Evolutionary conservation across 2,329 filamentous ascomycete species (phyloP), one percentile per base, ranked within the genome.

Genomic region (Pseudogymnoascus sp.): DNA sequence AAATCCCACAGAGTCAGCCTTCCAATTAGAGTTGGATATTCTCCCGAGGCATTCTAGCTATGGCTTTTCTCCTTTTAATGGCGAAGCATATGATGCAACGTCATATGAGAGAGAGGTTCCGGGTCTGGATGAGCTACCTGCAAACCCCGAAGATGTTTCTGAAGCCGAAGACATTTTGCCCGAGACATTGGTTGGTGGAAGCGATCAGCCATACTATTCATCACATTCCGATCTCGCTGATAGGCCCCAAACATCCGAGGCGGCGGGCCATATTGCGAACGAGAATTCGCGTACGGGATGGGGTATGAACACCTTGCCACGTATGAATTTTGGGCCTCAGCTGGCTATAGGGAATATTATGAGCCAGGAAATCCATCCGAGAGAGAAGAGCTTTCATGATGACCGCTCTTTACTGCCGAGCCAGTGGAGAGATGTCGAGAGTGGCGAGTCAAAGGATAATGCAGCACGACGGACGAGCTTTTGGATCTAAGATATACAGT

Each of bases 331-430:
- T 55, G 29, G 49, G 21, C 29, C 49, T 55, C 49, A 7, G 49
- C 19, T 60, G 33, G 58, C 21, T 38, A 26, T 39, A 26, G 58
- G 58, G 58, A 60, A 10, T 60, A 38, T 60, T 39, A 41, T 38
- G 6, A 41, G 58, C 10, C 33, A 62, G 6, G 38, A 61, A 37
- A 33, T 62, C 14, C 29, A 39, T 23, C 33, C 33, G 8, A 62
- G 65, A 59, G 63, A 68, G 14, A 38, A 38, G 16, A 69, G 65
- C 52, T 70, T 67, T 19, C 65, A 69, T 61, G 70, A 70, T 64
- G 68, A 71, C 55, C 64, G 68, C 52, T 64, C 66, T 5, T 49
- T 68, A 31, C 60, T 71, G 29, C 70, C 69, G 5, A 70, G 69
- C 63, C 69, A 71, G 35, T 59, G 65, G 16, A 66, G 58, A 26